Base-by-base conservation (phyloP, 2,329 filamentous ascomycete species). In the Alternaria ventricosa region DNA sequence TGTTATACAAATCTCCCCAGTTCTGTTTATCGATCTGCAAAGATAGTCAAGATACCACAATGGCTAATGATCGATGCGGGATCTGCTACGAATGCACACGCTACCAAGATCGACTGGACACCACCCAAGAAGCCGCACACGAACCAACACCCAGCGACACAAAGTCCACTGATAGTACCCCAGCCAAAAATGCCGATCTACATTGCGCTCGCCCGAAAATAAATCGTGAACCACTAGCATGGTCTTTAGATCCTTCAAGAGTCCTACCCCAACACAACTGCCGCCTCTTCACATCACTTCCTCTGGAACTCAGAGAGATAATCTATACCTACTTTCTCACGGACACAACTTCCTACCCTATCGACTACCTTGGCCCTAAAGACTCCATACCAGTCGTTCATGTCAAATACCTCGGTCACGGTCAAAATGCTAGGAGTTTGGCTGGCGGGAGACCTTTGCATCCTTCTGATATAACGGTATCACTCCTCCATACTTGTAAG, bases 291-390 rank as follows among this genome's bases (percentile, higher is more conserved):
- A 58, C 55, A 1, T 56, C 46, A 6, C 22, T 73, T 4, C 67
- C 70, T 1, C 64, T 46, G 13, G 72, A 74, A 18, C 49, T 74
- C 10, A 60, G 70, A 27, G 63, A 71, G 22, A 45, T 70, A 22
- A 61, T 74, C 9, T 72, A 57, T 12, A 60, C 55, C 36, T 71
- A 66, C 25, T 66, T 66, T 6, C 65, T 70, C n/a, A 67, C 61
- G 6, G 64, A 66, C 13, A 46, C 36, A 2, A 60, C 58, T 6
- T 56, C 56, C 6, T 51, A 61, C 12, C 63, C 66, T 8, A 30
- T 59, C 18, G 57, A 60, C 12, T 43, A n/a, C 13, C 41, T n/a
- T 6, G 20, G 11, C 3, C 8, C 27, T 6, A 5, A 20, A 25
- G 3, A 36, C 7, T n/a, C 13, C 2, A 30, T 27, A 10, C 4